Base-by-base conservation (phyloP, 2,329 filamentous ascomycete genomes). In the Aspergillus novoparasiticus region DNA sequence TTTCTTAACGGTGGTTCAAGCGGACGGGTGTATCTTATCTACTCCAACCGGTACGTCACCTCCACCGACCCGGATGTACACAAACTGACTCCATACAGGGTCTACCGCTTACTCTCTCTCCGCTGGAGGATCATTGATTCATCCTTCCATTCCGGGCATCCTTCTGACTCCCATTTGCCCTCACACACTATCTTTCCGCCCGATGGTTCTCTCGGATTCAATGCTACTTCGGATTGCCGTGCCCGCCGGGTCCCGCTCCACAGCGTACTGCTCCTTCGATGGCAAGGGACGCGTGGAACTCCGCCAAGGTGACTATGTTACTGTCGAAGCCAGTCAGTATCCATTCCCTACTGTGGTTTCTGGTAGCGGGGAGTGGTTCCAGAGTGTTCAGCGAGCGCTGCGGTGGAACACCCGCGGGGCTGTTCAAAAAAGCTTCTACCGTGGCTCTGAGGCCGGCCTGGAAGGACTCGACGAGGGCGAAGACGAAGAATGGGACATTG, bases 151-250 rank as follows among this genome's bases (percentile, higher is more conserved):
- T 64, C 95, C 95, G 16, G 95, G 94, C 70, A 97, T 99, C 71
- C 89, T 98, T 48, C 87, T 99, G 60, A 99, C 95, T 0, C 95
- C 95, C 23, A 98, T 99, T 78, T 99, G 95, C 79, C 95, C 95
- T 10, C 95, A 99, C 76, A 98, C 94, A 0, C 85, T 99, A 19
- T 97, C 93, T 16, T 99, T 99, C 87, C 89, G 95, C 11, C 95
- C 95, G 39, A 98, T 99, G 95, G 91, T 99, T 9, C 87, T 99
- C 56, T 96, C 93, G 56, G 95, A 99, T 80, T 95, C 92, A 61
- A 92, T 97, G 84, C 89, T 94, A 19, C 87, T 99, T 64, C 92
- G 94, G 57, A 92, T 99, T 58, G 90, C 91, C 6, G 89, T 99
- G 14, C 95, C 95, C 0, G 85, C 86, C 66, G 89, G 90, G 73